phyloP scores from a whole-genome alignment of 805 yeast genomes.

The Kodamaea jinghongensis region DNA sequence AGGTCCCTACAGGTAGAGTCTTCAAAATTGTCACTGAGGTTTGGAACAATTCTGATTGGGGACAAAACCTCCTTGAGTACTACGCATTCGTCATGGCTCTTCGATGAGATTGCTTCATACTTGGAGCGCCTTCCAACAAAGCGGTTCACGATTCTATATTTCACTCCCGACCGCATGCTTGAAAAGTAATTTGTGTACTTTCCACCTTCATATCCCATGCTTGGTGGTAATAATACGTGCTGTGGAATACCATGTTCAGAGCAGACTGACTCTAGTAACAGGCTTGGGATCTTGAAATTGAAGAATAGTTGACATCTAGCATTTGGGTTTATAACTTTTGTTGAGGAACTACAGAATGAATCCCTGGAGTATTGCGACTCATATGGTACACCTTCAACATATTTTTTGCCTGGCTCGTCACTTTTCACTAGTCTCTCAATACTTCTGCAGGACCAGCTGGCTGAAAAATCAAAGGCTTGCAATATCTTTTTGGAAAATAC shows the following conservation, averaged over 20 bases:
- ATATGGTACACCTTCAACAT: neutral
- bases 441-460: slow-evolving; percentile 44
- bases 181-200: too few species aligned
- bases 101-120: too few species aligned
- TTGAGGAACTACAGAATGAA: slow-evolving; percentile 15
- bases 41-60: too few species aligned
- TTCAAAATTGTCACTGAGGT: too few species aligned
- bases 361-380: slow-evolving; percentile 20
- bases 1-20: too few species aligned
- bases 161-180: too few species aligned
- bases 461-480: slow-evolving; percentile 48
- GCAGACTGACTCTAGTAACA: slow-evolving; percentile 38
- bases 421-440: slow-evolving; percentile 33
- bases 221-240: slow-evolving; percentile 38
- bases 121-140: too few species aligned
- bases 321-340: slow-evolving; percentile 16
- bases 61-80: too few species aligned
- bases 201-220: slow-evolving; percentile 17
- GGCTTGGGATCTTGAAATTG: slow-evolving; percentile 39
- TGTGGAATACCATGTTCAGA: slow-evolving; percentile 14
- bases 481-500: slow-evolving; percentile 1
- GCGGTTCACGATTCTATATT: too few species aligned
- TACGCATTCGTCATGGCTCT: too few species aligned
- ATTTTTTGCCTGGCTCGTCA: slow-evolving; percentile 1
- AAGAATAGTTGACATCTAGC: slow-evolving; percentile 35